These are phyloP conservation scores for Oryza glumipatula DNA, from an alignment of 176 grass and related monocot species.

Conservation along the genomic window DNA sequence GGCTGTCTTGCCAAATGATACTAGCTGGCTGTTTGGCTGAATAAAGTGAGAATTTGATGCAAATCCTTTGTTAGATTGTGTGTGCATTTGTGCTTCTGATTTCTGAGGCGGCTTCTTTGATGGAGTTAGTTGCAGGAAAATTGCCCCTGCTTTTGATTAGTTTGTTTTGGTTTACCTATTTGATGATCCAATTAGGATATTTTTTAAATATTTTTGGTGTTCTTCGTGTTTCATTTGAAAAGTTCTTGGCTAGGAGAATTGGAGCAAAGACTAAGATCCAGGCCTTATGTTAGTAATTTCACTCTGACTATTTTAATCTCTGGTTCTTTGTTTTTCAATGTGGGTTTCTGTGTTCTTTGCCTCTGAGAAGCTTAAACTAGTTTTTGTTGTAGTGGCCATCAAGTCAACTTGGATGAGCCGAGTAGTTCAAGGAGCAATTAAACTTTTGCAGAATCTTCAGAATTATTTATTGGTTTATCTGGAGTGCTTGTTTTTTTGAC, in stretches of 20 bases:
- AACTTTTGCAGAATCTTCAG: slow-evolving; percentile 43
- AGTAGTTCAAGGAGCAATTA: slow-evolving; percentile 52
- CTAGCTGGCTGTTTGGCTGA: slow-evolving; percentile 6
- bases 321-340: slow-evolving; percentile 19
- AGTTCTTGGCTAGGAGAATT: slow-evolving; percentile 21
- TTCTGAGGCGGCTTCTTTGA: slow-evolving; percentile 3
- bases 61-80: not conserved
- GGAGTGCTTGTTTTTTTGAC: slow-evolving; percentile 42
- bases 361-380: slow-evolving; percentile 32
- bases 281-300: slow-evolving; percentile 29
- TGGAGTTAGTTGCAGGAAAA: slow-evolving; percentile 29
- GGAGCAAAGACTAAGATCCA: slow-evolving; percentile 36
- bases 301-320: slow-evolving; percentile 14
- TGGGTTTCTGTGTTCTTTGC: slow-evolving; percentile 51
- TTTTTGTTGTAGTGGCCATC: slow-evolving; percentile 24
- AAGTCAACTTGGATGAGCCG: slow-evolving; percentile 55
- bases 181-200: slow-evolving; percentile 1
- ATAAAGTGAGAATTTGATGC: slow-evolving; percentile 13
- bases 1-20: not conserved
- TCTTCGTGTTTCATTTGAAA: slow-evolving; percentile 13
- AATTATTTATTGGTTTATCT: slow-evolving; percentile 30
- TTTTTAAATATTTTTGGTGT: not conserved
- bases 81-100: not conserved
- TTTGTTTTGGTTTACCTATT: not conserved
- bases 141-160: slow-evolving; percentile 29